Evolutionary conservation across 352 stramenopile species (phyloP).

Genomic region (Phytophthora tubulina): DNA sequence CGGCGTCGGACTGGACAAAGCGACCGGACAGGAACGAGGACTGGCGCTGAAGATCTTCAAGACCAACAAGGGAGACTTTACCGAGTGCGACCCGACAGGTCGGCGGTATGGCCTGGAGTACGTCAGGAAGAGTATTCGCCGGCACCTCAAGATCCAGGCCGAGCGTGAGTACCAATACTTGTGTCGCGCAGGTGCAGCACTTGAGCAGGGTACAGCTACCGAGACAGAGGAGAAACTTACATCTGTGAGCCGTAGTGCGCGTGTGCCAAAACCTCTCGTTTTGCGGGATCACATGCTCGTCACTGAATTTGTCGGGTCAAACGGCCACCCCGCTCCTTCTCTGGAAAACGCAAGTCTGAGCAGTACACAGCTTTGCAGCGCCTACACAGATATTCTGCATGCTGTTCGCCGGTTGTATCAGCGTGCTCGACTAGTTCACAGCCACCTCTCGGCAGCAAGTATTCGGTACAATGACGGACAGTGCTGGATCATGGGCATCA

Average conservation of each 20-base stretch:
- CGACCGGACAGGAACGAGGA: constrained; percentile 31
- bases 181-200: constrained; percentile 37
- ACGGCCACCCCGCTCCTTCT: constrained; percentile 39
- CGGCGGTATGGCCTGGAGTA: constrained; percentile 63
- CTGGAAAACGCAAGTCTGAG: constrained; percentile 61
- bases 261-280: constrained; percentile 51
- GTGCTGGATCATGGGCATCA: constrained; percentile 91
- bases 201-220: constrained; percentile 8
- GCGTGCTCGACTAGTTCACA: constrained; percentile 65
- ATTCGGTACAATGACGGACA: constrained; percentile 73
- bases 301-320: constrained; percentile 62
- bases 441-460: constrained; percentile 64
- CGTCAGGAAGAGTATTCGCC: constrained; percentile 67
- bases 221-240: constrained; percentile 20
- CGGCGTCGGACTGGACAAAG: constrained; percentile 42
- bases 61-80: constrained; percentile 58
- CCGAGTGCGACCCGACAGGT: constrained; percentile 59
- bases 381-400: constrained; percentile 55
- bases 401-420: constrained; percentile 62
- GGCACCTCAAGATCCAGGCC: constrained; percentile 64
- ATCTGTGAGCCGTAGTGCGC: constrained; percentile 35
- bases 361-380: constrained; percentile 47
- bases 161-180: constrained; percentile 65
- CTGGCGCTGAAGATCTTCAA: constrained; percentile 83
- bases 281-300: constrained; percentile 62